phyloP scores from a whole-genome alignment of 176 grass and related monocot genomes.

The Hyparrhenia diplandra region DNA sequence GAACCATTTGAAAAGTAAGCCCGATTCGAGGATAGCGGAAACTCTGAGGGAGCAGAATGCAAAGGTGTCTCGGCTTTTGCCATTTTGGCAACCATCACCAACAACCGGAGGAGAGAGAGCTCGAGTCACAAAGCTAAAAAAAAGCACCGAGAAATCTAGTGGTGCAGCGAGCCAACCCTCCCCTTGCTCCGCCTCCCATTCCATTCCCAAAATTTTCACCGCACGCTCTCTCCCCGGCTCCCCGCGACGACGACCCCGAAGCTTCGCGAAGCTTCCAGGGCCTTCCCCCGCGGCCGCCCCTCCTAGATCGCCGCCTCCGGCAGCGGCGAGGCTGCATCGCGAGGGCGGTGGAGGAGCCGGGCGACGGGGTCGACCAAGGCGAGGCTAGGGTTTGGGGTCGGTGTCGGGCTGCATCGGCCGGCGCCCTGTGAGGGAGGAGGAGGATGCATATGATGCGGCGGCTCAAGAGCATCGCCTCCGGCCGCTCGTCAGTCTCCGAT shows the following conservation, averaged over 20 bases:
- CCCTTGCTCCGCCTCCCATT: background rate
- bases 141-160: slow-evolving; percentile 50
- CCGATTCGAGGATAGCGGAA: background rate
- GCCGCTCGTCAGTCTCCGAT: slow-evolving; percentile 83
- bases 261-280: slow-evolving; percentile 48
- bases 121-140: slow-evolving; percentile 32
- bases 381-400: slow-evolving; percentile 51
- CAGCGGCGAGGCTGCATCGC: slow-evolving; percentile 5
- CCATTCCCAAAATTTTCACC: slow-evolving; percentile 7
- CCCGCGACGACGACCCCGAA: slow-evolving; percentile 24
- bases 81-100: slow-evolving; percentile 34
- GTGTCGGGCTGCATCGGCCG: background rate
- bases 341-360: slow-evolving; percentile 15
- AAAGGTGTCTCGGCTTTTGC: slow-evolving; percentile 1
- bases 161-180: slow-evolving; percentile 28
- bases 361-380: background rate
- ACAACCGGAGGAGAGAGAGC: slow-evolving; percentile 30
- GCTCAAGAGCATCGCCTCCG: slow-evolving; percentile 94
- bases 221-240: background rate
- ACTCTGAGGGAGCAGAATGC: background rate
- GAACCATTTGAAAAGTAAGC: background rate
- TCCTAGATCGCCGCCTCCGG: slow-evolving; percentile 28
- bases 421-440: slow-evolving; percentile 5
- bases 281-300: background rate
- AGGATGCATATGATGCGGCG: slow-evolving; percentile 99